Base-by-base conservation (phyloP, 495 filamentous ascomycete species). In the Amphirosellinia nigrospora region DNA sequence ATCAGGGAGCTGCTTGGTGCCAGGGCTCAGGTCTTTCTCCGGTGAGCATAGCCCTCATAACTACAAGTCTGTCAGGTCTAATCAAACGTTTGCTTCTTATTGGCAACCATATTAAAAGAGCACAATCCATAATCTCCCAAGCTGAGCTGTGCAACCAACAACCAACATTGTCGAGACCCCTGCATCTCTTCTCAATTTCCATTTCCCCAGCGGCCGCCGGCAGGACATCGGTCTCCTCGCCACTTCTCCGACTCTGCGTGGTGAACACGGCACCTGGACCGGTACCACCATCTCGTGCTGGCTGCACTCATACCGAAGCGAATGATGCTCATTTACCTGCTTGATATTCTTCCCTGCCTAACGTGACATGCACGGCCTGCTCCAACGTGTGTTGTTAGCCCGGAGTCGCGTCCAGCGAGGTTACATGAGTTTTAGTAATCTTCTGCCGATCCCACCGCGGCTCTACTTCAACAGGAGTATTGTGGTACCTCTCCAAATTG, bases 351-450 rank as follows among this genome's bases (percentile, higher is more conserved):
- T 43, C 64, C 52, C 39, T 67, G 53, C 64, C 32, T 21, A 26
- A 56, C 36, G 64, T 56, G 38, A 36, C 64, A 67, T 58, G 53
- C 21, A 59, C 45, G 30, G 59, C 36, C 45, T 43, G 34, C 64
- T 46, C 50, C 21, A 41, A 41, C 28, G 36, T 26, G 34, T 65
- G 46, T 23, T 65, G 63, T 38, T 65, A 13, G 63, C 46, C 32
- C 62, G 15, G 46, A 65, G 63, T 65, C 45, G 46, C 63, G 41
- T 39, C 19, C 30, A 58, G 26, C 28, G 64, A 43, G 48, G 66
- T 62, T 52, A 53, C 66, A 69, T 69, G 66, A 52, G 34, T n/a
- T 53, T 69, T 69, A 69, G 66, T 69, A 69, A 69, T 69, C 58
- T n/a, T 26, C 34, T 62, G 66, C 45, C 66, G 56, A 69, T 62